A percentile compares a stretch with the other conserved stretches of the same genome.
These are phyloP conservation scores for Thecamonas trahens DNA, from an alignment of 78 protist species.

Conservation along the genomic window DNA sequence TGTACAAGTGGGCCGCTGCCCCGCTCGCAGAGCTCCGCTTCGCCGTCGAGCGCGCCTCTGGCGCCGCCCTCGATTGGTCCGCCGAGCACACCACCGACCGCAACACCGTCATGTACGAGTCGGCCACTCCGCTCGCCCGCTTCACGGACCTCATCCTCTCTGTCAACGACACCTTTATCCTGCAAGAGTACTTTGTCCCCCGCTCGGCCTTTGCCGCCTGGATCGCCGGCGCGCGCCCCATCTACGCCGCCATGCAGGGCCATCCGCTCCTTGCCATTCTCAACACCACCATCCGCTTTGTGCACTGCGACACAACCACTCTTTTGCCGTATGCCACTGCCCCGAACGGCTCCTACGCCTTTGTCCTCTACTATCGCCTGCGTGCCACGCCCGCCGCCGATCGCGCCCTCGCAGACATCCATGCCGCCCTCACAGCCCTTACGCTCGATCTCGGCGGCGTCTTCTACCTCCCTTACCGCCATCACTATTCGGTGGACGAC, in stretches of 20 bases:
- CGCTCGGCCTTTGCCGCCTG: slow-evolving; percentile 9
- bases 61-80: slow-evolving; percentile 48
- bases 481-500: slow-evolving; percentile 27
- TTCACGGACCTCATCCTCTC: slow-evolving; percentile 14
- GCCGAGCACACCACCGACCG: slow-evolving; percentile 31
- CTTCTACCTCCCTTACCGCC: slow-evolving; percentile 49
- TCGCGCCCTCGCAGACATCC: background rate
- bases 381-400: slow-evolving; percentile 20
- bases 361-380: slow-evolving; percentile 38
- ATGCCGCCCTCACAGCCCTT: background rate
- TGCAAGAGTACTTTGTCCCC: slow-evolving; percentile 57
- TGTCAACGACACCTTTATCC: slow-evolving; percentile 48
- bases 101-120: slow-evolving; percentile 33
- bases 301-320: slow-evolving; percentile 20
- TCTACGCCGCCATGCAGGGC: background rate
- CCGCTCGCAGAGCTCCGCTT: slow-evolving; percentile 16
- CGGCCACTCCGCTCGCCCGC: slow-evolving; percentile 42
- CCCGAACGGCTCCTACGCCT: slow-evolving; percentile 29
- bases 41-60: slow-evolving; percentile 23
- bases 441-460: slow-evolving; percentile 29
- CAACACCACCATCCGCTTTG: slow-evolving; percentile 35
- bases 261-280: slow-evolving; percentile 1
- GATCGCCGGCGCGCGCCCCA: background rate
- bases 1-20: slow-evolving; percentile 45
- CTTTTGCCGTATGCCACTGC: slow-evolving; percentile 18